These are phyloP conservation scores for Buddleja alternifolia DNA, from an alignment of 257 asterid species.

Conservation along the genomic window DNA sequence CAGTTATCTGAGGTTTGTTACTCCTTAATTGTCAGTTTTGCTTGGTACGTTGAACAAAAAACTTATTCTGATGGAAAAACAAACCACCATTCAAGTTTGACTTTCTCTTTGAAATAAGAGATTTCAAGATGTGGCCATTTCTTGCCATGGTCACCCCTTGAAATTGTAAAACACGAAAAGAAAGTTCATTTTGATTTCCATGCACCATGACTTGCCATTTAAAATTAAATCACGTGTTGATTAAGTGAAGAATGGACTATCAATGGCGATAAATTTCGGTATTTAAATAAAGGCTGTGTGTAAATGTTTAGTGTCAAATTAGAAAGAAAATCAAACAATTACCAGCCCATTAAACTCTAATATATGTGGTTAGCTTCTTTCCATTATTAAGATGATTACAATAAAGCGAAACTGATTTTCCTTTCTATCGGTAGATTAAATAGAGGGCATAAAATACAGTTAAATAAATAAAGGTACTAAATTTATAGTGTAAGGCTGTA, in stretches of 20 bases:
- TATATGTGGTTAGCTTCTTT: neutral
- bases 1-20: constrained; percentile 75
- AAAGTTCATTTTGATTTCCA: neutral
- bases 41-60: neutral
- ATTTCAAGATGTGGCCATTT: neutral
- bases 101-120: neutral
- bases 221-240: neutral
- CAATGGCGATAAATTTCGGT: neutral
- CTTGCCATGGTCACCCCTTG: neutral
- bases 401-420: neutral
- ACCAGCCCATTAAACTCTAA: neutral
- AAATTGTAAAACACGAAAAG: neutral
- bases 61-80: no score
- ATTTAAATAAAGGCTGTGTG: no score
- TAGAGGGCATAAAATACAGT: neutral
- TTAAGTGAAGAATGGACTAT: neutral
- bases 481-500: neutral
- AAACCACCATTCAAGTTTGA: neutral
- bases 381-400: neutral
- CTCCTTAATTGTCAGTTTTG: constrained; percentile 24
- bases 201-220: neutral
- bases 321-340: neutral
- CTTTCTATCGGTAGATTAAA: neutral
- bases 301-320: neutral
- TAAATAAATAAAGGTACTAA: neutral